These are phyloP conservation scores for Solanum raphanifolium DNA, from an alignment of 257 asterid genomes.

Conservation along the genomic window DNA sequence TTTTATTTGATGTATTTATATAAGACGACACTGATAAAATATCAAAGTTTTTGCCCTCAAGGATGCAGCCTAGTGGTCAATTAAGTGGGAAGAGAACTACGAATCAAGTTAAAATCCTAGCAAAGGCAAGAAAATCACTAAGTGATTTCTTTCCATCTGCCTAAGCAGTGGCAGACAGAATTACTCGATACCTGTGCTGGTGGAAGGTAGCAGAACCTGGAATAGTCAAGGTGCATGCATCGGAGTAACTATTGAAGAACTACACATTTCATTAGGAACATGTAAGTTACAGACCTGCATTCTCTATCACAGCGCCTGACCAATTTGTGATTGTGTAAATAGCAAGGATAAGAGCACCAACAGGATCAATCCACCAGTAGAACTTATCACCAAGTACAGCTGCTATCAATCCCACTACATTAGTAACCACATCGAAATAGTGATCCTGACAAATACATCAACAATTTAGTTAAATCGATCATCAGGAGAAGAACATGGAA, in stretches of 20 bases:
- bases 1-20: not conserved
- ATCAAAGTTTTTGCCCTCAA: not conserved
- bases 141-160: not conserved
- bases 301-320: conserved; percentile 17
- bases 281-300: conserved; percentile 8
- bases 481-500: not conserved
- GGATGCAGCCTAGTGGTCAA: not conserved
- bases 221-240: not conserved
- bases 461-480: not conserved
- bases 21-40: not conserved
- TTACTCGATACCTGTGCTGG: not conserved
- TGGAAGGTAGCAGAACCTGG: not conserved
- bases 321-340: conserved; percentile 18
- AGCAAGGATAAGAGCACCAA: conserved; percentile 31
- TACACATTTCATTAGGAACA: not conserved
- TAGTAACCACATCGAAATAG: conserved; percentile 33
- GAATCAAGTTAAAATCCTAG: not conserved
- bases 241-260: not conserved
- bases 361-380: conserved; percentile 47
- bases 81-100: not conserved
- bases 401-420: conserved; percentile 25
- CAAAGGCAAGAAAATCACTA: not conserved
- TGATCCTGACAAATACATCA: conserved; percentile 2
- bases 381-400: conserved; percentile 34
- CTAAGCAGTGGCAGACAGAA: no score